phyloP scores from a whole-genome alignment of 2,329 filamentous ascomycete species.

The Fusarium dimerum region DNA sequence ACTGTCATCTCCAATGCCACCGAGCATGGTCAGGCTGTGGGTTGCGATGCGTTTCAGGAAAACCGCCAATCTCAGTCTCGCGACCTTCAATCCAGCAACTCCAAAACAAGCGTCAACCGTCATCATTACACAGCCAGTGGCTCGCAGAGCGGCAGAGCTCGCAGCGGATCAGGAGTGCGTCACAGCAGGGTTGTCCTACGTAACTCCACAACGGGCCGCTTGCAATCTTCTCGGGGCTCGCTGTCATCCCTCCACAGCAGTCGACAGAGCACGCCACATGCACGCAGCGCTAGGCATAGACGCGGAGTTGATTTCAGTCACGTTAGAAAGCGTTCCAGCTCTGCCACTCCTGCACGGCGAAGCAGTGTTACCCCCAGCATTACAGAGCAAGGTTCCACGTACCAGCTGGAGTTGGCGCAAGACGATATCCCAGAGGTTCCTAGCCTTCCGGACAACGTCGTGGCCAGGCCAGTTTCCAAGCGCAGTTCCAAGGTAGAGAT shows the following conservation, averaged over 20 bases:
- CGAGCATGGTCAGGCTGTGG: slow-evolving; percentile 56
- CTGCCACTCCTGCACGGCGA: slow-evolving; percentile 25
- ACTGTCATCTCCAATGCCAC: slow-evolving; percentile 65
- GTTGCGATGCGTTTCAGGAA: slow-evolving; percentile 83
- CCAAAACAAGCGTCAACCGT: slow-evolving; percentile 70
- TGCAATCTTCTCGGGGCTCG: slow-evolving; percentile 42
- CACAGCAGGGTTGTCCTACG: slow-evolving; percentile 33
- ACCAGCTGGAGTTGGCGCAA: slow-evolving; percentile 24
- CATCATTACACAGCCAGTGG: slow-evolving; percentile 36
- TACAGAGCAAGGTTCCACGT: slow-evolving; percentile 18
- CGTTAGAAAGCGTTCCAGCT: slow-evolving; percentile 42
- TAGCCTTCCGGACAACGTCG: slow-evolving; percentile 25
- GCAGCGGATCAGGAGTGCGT: slow-evolving; percentile 38
- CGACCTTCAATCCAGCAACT: slow-evolving; percentile 56
- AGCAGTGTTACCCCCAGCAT: slow-evolving; percentile 19
- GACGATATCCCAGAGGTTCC: slow-evolving; percentile 33
- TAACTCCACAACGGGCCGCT: slow-evolving; percentile 30
- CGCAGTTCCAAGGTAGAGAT: slow-evolving; percentile 2
- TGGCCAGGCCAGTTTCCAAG: slow-evolving; percentile 26
- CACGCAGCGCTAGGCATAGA: slow-evolving; percentile 48
- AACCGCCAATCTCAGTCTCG: slow-evolving; percentile 51
- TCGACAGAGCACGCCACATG: slow-evolving; percentile 43
- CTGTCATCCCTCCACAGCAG: slow-evolving; percentile 53
- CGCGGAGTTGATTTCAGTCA: slow-evolving; percentile 58
- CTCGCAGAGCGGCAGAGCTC: slow-evolving; percentile 30